phyloP scores from a whole-genome alignment of 2,329 filamentous ascomycete species.

The Corniculantispora saksenae region DNA sequence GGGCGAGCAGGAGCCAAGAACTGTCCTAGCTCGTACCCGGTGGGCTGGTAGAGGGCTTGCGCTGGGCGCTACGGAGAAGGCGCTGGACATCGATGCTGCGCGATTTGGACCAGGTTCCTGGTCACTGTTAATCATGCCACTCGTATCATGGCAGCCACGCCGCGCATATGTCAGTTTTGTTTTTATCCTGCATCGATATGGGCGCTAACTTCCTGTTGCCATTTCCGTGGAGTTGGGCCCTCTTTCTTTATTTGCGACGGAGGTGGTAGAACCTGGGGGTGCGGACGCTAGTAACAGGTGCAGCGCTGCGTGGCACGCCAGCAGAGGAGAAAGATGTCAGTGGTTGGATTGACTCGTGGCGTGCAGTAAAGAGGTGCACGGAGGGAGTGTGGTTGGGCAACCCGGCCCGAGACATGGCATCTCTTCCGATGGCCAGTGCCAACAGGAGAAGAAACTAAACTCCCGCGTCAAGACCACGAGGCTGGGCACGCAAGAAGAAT shows the following conservation, averaged over 20 bases:
- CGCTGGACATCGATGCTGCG: not conserved
- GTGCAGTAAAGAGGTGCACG: not conserved
- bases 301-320: not conserved
- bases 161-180: not conserved
- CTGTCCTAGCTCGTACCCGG: constrained; percentile 1
- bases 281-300: constrained; percentile 11
- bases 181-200: not conserved
- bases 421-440: not conserved
- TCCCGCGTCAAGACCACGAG: too few species aligned
- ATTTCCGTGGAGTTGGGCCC: not conserved
- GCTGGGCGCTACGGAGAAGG: not conserved
- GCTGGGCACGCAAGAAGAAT: not conserved
- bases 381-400: not conserved
- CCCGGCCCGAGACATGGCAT: constrained; percentile 11
- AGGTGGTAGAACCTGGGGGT: constrained; percentile 9
- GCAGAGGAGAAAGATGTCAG: not conserved
- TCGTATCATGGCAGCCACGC: not conserved
- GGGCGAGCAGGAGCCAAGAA: not conserved
- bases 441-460: not conserved
- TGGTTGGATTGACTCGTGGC: constrained; percentile 9
- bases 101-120: not conserved
- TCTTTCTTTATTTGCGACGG: constrained; percentile 9
- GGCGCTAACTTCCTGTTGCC: not conserved
- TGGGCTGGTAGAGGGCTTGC: constrained; percentile 14
- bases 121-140: not conserved